A percentile compares a stretch with the other conserved stretches of the same genome.
Conservation (phyloP, 345 rosid genomes). For the Euphorbia peplus region DNA sequence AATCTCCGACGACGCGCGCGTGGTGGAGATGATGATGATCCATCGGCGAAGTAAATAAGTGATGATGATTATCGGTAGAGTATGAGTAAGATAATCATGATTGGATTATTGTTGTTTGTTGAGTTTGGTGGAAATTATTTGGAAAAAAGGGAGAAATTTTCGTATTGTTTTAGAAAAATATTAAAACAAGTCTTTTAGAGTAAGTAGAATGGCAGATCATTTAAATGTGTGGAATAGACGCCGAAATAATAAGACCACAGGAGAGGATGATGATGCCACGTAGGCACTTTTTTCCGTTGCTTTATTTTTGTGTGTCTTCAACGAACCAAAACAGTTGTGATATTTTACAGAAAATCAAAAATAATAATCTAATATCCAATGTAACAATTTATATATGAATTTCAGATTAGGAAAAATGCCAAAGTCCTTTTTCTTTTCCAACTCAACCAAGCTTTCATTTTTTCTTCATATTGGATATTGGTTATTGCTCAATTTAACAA, state of each 20-base stretch:
- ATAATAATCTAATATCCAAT: no score
- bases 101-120: background rate
- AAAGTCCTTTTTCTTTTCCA: no score
- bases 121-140: background rate
- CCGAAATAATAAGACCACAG: conserved; percentile 9
- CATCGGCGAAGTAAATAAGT: conserved; percentile 21
- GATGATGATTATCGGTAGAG: background rate
- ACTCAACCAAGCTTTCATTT: no score
- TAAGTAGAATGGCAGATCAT: no score
- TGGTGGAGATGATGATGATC: conserved; percentile 33
- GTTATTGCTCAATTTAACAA: no score
- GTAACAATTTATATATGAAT: no score
- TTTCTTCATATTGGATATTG: no score
- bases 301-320: background rate
- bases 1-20: conserved; percentile 56
- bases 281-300: background rate
- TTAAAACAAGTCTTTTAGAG: no score
- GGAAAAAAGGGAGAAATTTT: background rate
- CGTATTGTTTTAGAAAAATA: conserved; percentile 31
- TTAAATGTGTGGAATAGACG: conserved; percentile 35
- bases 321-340: no score
- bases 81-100: background rate
- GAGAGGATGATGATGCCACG: no score
- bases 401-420: no score
- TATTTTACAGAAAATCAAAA: no score